A percentile compares a stretch with the other conserved stretches of the same genome.
These are phyloP conservation scores for Oryza longistaminata DNA, from an alignment of 176 grass and related monocot genomes.

Conservation along the genomic window DNA sequence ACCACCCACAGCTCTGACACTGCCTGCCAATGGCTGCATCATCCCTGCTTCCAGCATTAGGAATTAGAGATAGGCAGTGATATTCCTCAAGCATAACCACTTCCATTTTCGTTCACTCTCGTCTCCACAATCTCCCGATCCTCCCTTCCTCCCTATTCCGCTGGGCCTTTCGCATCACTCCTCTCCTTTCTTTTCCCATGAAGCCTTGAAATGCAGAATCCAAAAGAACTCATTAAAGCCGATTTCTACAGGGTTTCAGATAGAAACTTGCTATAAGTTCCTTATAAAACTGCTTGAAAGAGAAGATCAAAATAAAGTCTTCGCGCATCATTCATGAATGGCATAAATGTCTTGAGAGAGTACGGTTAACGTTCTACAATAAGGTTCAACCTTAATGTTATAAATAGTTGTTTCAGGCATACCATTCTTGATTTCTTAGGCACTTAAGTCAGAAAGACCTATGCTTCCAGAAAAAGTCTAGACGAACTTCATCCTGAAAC, in stretches of 20 bases:
- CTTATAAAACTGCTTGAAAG: too few species aligned
- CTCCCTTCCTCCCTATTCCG: slow-evolving; percentile 99
- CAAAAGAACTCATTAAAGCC: too few species aligned
- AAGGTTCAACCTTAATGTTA: too few species aligned
- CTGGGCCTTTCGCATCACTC: slow-evolving; percentile 99
- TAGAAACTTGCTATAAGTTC: too few species aligned
- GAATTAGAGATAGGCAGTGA: slow-evolving; percentile 89
- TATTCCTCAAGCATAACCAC: slow-evolving; percentile 90
- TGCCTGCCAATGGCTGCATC: slow-evolving; percentile 98
- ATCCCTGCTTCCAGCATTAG: slow-evolving; percentile 94
- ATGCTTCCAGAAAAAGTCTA: slow-evolving; percentile 99
- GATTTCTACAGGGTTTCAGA: too few species aligned
- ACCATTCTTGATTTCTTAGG: slow-evolving; percentile 99
- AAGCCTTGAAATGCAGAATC: slow-evolving; percentile 99
- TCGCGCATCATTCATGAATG: too few species aligned
- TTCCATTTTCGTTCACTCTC: slow-evolving; percentile 99
- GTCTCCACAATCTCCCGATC: slow-evolving; percentile 85
- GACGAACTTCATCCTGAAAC: slow-evolving; percentile 95
- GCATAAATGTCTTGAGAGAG: too few species aligned
- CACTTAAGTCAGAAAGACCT: slow-evolving; percentile 96
- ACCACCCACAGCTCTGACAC: slow-evolving; percentile 91
- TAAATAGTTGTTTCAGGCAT: slow-evolving; percentile 99
- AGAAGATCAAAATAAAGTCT: too few species aligned
- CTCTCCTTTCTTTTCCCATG: slow-evolving; percentile 99
- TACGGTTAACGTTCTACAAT: too few species aligned